Evolutionary conservation across 2,329 filamentous ascomycete genomes (phyloP).

Genomic region (Penicillium sp.): DNA sequence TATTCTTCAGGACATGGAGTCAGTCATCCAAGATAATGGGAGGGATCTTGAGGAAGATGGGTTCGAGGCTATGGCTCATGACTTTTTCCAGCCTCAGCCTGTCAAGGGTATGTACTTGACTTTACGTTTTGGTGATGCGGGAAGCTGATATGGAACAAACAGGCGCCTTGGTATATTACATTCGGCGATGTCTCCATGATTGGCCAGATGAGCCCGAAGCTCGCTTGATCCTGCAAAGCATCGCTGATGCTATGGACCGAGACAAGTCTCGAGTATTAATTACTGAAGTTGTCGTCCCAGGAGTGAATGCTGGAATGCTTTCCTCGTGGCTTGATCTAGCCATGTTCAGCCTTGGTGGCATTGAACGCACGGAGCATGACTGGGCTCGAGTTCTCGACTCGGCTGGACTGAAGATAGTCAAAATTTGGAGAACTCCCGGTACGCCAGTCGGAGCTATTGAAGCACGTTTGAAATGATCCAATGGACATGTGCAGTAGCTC

Average conservation of each 20-base stretch:
- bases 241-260: slow-evolving; percentile 20
- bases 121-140: too few relatives aligned
- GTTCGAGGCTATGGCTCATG: too few relatives aligned
- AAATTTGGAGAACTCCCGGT: slow-evolving; percentile 18
- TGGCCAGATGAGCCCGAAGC: slow-evolving; percentile 18
- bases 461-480: slow-evolving; percentile 16
- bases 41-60: too few relatives aligned
- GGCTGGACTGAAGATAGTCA: slow-evolving; percentile 20
- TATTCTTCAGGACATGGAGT: too few relatives aligned
- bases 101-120: too few relatives aligned
- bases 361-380: slow-evolving; percentile 24
- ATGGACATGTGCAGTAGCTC: neutral
- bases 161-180: slow-evolving; percentile 28
- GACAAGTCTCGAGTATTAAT: slow-evolving; percentile 20
- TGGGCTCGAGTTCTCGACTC: slow-evolving; percentile 21
- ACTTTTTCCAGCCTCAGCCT: too few relatives aligned
- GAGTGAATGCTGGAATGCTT: slow-evolving; percentile 16
- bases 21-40: too few relatives aligned
- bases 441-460: slow-evolving; percentile 20
- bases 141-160: too few relatives aligned
- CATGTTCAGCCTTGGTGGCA: slow-evolving; percentile 25
- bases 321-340: slow-evolving; percentile 22
- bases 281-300: slow-evolving; percentile 26
- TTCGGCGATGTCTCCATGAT: slow-evolving; percentile 32
- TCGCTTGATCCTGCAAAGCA: slow-evolving; percentile 17